phyloP scores from a whole-genome alignment of 2,329 filamentous ascomycete genomes.

The Amauroascus niger region DNA sequence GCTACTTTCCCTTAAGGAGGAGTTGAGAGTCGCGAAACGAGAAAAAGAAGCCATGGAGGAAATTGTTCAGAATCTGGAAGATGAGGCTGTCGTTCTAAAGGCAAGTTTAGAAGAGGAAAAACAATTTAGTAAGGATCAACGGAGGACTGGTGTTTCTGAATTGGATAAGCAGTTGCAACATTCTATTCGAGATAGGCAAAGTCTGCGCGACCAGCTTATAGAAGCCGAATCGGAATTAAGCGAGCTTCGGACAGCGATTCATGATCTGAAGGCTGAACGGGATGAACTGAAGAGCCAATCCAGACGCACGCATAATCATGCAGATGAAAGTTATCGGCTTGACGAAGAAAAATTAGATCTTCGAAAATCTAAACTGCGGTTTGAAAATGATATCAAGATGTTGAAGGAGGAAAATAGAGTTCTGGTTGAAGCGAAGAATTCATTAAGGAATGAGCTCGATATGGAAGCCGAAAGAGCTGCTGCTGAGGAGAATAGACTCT shows the following conservation, averaged over 20 bases:
- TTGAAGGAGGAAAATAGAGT: slow-evolving; percentile 55
- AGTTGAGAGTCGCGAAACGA: slow-evolving; percentile 58
- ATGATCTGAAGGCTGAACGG: slow-evolving; percentile 54
- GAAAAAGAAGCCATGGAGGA: slow-evolving; percentile 54
- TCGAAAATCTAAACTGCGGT: slow-evolving; percentile 55
- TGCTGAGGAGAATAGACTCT: slow-evolving; percentile 54
- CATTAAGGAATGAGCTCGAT: slow-evolving; percentile 55
- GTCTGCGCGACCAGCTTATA: slow-evolving; percentile 53
- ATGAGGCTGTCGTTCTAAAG: slow-evolving; percentile 67
- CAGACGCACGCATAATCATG: slow-evolving; percentile 45
- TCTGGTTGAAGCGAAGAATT: slow-evolving; percentile 48
- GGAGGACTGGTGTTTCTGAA: slow-evolving; percentile 51
- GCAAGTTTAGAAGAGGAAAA: slow-evolving; percentile 55
- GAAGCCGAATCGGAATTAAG: slow-evolving; percentile 52
- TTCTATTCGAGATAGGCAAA: slow-evolving; percentile 51
- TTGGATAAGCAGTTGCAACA: slow-evolving; percentile 49
- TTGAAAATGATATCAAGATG: slow-evolving; percentile 57
- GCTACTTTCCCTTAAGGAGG: slow-evolving; percentile 55
- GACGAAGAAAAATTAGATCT: slow-evolving; percentile 62
- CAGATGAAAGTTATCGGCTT: slow-evolving; percentile 49
- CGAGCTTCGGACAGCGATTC: slow-evolving; percentile 47
- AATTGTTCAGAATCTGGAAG: slow-evolving; percentile 59
- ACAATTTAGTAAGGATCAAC: slow-evolving; percentile 49
- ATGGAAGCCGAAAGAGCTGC: slow-evolving; percentile 57
- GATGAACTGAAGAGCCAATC: slow-evolving; percentile 57